Evolutionary conservation across 352 stramenopile genomes (phyloP), one percentile per base, ranked within the genome.

Genomic region (Peronospora belbahrii): DNA sequence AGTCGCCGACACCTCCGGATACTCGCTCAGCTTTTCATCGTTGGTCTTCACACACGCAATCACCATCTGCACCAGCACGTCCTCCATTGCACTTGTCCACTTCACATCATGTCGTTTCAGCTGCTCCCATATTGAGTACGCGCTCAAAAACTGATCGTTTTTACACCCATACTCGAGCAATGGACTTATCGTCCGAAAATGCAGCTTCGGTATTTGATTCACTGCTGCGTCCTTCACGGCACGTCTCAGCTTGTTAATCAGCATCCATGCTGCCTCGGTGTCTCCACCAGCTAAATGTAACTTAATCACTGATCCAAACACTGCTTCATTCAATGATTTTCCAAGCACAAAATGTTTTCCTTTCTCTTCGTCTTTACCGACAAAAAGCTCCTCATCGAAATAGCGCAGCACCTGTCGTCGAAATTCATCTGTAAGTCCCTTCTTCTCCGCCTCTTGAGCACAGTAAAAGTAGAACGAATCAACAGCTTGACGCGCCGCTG

Each of bases 381-480:
- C 37, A 42, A 84, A 75, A 17, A 84, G 52, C 42, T 73, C 47
- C 2, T 68, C 32, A 20, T 69, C 33, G 36, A 85, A 85, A 44
- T 74, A 87, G 17, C n/a, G 38, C 34, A 87, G 48, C 23, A 85
- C 54, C 45, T 67, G 23, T 0, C 52, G 51, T 34, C 58, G 33
- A 20, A 82, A 71, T 0, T 25, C 20, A 1, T 63, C 30, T 23
- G 53, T 14, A 22, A 87, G 56, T 9, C 33, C 33, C 22, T 40
- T 51, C 23, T 43, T 48, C 18, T 65, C 42, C n/a, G 63, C 57
- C 22, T 69, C 56, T 40, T 82, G 63, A n/a, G 65, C 70, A 35
- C 77, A 89, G 40, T 85, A 60, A 43, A 83, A 85, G 64, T 82
- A 89, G 48, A 89, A 86, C 48, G 63, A 61, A 56, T 89, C 74